Evolutionary conservation across 352 stramenopile genomes (phyloP), one percentile per base, ranked within the genome.

Genomic region (Pythium utonaiense): DNA sequence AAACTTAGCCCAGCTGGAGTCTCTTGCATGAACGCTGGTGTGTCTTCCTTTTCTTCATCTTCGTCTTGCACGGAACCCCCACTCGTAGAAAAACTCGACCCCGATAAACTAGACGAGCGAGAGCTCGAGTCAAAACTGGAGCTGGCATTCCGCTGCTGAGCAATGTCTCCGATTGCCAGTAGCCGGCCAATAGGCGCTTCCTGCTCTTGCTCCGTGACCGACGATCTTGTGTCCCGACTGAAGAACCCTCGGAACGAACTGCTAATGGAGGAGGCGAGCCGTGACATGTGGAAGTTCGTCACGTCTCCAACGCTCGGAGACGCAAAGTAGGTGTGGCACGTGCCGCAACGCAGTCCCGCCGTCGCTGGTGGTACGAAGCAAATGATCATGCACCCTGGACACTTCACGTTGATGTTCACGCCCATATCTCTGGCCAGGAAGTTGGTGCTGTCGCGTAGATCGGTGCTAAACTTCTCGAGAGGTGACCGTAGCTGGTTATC

Each of bases 251-350:
- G 79, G 22, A 94, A 88, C 30, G 80, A 92, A 51, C 77, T 88
- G 25, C 78, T 87, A 38, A 93, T 86, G 36, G 81, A 91, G 49
- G 80, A 83, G 54, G 84, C 80, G 21, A 94, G 68, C 2, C 79
- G 70, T n/a, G 72, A 77, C 62, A 92, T 82, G 72, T 94, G 84
- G 56, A 94, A 94, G 65, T 90, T 92, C 36, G 84, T 94, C 41
- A 87, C 82, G 27, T 89, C 82, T 0, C 82, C 84, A 14, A 94
- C 78, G 1, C 78, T 78, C 12, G 84, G 84, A 8, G 84, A 91
- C 4, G 84, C 82, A 70, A 94, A 94, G 57, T 91, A 94, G 28
- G 80, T 89, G 54, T 92, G 80, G 56, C 84, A 94, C 2, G 78
- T 71, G 28, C 80, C 84, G 62, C 84, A 94, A 12, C 84, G 82